Percentiles rank a stretch among this genome's conserved stretches.
These are phyloP conservation scores for Acacia crassicarpa DNA, from an alignment of 306 rosid species.

Conservation along the genomic window DNA sequence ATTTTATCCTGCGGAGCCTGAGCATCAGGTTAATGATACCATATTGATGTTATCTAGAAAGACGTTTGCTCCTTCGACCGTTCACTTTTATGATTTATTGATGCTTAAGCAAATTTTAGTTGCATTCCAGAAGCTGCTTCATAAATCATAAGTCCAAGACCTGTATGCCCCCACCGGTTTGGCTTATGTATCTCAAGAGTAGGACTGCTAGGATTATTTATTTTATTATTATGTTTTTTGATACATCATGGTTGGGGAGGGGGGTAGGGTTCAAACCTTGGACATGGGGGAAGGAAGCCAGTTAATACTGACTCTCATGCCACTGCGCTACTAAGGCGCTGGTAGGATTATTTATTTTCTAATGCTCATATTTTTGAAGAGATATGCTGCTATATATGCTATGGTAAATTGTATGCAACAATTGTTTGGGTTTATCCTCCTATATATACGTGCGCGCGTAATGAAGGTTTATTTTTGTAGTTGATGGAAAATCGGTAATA, in stretches of 20 bases:
- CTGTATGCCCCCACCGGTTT: not conserved
- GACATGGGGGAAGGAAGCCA: no score
- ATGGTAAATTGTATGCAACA: not conserved
- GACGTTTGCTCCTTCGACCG: not conserved
- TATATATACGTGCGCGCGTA: no score
- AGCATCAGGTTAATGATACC: conserved; percentile 72
- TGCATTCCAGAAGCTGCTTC: not conserved
- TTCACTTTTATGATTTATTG: conserved; percentile 1
- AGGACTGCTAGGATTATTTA: not conserved
- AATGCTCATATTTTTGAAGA: conserved; percentile 4
- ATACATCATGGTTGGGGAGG: no score
- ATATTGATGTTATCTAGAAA: conserved; percentile 22
- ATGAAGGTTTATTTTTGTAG: conserved; percentile 16
- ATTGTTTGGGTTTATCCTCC: conserved; percentile 17
- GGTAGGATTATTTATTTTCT: not conserved
- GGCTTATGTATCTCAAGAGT: not conserved
- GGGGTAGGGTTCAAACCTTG: no score
- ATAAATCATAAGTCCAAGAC: not conserved
- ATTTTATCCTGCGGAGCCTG: conserved; percentile 83
- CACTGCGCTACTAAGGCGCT: no score
- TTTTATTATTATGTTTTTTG: no score
- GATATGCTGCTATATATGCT: not conserved
- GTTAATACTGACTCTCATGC: no score
- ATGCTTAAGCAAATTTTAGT: not conserved
- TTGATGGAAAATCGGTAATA: not conserved